Evolutionary conservation across 352 stramenopile species (phyloP).

Genomic region (Achlya hypogyna): DNA sequence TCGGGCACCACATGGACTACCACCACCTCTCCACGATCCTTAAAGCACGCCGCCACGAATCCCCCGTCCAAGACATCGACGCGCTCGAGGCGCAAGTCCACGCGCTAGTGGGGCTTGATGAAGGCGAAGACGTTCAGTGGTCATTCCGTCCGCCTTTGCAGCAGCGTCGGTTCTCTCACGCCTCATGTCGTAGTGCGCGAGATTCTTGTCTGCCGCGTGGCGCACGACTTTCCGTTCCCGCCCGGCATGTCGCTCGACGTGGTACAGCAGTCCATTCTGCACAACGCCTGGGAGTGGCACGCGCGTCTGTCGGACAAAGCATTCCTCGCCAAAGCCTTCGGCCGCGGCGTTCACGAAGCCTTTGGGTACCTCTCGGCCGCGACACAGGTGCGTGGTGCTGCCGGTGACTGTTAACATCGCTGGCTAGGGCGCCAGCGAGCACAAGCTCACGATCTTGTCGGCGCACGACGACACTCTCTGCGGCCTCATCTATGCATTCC

Average conservation of each 20-base stretch:
- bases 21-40: conserved; percentile 14
- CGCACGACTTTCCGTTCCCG: conserved; percentile 50
- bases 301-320: conserved; percentile 55
- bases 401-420: background rate
- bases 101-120: background rate
- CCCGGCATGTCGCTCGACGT: conserved; percentile 44
- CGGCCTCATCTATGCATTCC: conserved; percentile 50
- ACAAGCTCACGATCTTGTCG: conserved; percentile 70
- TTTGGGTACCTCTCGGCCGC: conserved; percentile 33
- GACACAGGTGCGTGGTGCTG: background rate
- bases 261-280: conserved; percentile 50
- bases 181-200: conserved; percentile 64
- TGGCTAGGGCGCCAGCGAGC: conserved; percentile 15
- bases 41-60: conserved; percentile 16
- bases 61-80: conserved; percentile 12
- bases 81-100: conserved; percentile 7
- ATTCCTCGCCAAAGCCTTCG: conserved; percentile 59
- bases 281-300: conserved; percentile 74
- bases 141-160: conserved; percentile 9
- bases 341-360: conserved; percentile 44
- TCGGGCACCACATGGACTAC: conserved; percentile 20
- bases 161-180: background rate
- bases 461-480: conserved; percentile 79
- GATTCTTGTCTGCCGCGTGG: conserved; percentile 52
- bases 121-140: conserved; percentile 19